A percentile compares a stretch with the other conserved stretches of the same genome.
phyloP scores from a whole-genome alignment of 1,284 basidiomycete species.

The Melampsora americana region DNA sequence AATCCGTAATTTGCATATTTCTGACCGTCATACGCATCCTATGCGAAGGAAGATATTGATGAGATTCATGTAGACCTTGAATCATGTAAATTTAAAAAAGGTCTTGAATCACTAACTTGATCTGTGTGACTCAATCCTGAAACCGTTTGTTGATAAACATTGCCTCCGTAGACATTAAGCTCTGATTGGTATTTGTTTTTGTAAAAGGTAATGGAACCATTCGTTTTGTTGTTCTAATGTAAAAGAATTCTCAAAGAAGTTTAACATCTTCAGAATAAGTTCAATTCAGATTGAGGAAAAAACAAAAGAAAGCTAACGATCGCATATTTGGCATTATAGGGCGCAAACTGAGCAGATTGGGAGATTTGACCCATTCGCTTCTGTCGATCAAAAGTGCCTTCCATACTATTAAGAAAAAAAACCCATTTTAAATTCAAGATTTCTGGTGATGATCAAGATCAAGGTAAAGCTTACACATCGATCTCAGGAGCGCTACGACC shows the following conservation, averaged over 20 bases:
- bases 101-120: slow-evolving; percentile 29
- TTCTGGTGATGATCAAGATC: slow-evolving; percentile 18
- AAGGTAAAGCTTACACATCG: slow-evolving; percentile 49
- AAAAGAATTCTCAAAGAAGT: background rate
- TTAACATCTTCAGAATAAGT: slow-evolving; percentile 52
- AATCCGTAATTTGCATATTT: too few species aligned
- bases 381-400: slow-evolving; percentile 48
- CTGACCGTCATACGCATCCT: slow-evolving; percentile 56
- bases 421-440: slow-evolving; percentile 48
- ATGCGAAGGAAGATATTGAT: slow-evolving; percentile 46
- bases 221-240: slow-evolving; percentile 34
- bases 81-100: background rate
- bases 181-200: slow-evolving; percentile 43
- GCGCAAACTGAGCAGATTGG: slow-evolving; percentile 54
- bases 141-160: slow-evolving; percentile 51
- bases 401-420: slow-evolving; percentile 47
- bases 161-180: slow-evolving; percentile 51
- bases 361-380: slow-evolving; percentile 51
- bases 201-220: slow-evolving; percentile 39
- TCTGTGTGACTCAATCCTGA: slow-evolving; percentile 51
- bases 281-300: background rate
- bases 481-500: slow-evolving; percentile 54
- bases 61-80: background rate
- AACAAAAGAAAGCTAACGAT: slow-evolving; percentile 47
- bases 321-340: slow-evolving; percentile 52